Evolutionary conservation across 768 basidiomycete species (phyloP).

Genomic region (Collybia sp.): DNA sequence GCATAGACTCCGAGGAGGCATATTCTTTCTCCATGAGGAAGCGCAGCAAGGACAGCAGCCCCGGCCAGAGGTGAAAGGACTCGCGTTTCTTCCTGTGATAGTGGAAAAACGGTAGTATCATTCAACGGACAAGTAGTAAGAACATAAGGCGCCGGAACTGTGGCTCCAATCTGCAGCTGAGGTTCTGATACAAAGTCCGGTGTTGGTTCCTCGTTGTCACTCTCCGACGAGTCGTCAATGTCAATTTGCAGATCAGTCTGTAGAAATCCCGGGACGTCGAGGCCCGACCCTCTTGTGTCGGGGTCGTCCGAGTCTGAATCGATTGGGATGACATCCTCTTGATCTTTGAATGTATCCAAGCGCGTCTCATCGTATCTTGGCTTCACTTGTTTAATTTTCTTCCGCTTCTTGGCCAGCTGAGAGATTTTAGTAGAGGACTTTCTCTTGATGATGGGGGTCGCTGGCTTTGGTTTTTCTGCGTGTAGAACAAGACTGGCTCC

Average conservation of each 20-base stretch:
- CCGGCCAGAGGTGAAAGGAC: constrained; percentile 12
- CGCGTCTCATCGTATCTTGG: constrained; percentile 27
- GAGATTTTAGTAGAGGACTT: constrained; percentile 27
- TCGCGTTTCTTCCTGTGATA: constrained; percentile 32
- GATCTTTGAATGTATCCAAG: constrained; percentile 23
- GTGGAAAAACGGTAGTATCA: constrained; percentile 40
- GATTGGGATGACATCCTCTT: constrained; percentile 34
- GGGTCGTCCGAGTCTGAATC: constrained; percentile 30
- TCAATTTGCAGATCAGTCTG: constrained; percentile 47
- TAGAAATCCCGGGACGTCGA: constrained; percentile 41
- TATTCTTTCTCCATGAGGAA: constrained; percentile 47
- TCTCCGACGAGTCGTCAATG: constrained; percentile 45
- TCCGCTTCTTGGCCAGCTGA: constrained; percentile 15
- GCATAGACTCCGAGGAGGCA: constrained; percentile 66
- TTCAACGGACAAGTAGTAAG: constrained; percentile 33
- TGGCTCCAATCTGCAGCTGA: constrained; percentile 7
- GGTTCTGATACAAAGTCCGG: constrained; percentile 8
- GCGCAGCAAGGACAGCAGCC: constrained; percentile 31
- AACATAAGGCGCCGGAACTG: constrained; percentile 35
- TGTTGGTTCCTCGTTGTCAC: constrained; percentile 21
- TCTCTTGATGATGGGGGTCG: constrained; percentile 35
- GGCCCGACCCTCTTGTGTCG: constrained; percentile 1
- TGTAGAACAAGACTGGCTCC: no score
- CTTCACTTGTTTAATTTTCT: constrained; percentile 17
- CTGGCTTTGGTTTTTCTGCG: no score